These are phyloP conservation scores for Cicer yamashitae DNA, from an alignment of 306 rosid genomes.

Conservation along the genomic window DNA sequence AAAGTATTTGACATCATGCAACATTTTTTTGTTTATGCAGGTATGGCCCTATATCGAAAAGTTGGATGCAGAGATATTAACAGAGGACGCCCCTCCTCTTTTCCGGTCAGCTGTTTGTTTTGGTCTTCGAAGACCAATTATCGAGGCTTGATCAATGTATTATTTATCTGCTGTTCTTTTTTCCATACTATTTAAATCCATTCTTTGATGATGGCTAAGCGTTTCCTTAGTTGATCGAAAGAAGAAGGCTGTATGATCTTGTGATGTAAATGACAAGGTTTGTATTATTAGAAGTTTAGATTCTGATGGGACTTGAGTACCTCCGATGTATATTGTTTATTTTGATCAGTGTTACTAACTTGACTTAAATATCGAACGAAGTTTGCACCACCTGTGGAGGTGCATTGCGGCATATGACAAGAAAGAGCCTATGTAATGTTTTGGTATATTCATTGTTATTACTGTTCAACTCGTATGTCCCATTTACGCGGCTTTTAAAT, in stretches of 20 bases:
- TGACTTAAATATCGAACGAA: slow-evolving; percentile 8
- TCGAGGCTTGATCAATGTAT: slow-evolving; percentile 48
- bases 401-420: neutral
- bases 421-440: neutral
- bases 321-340: slow-evolving; percentile 35
- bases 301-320: slow-evolving; percentile 19
- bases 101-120: slow-evolving; percentile 67
- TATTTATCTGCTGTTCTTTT: neutral
- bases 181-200: neutral
- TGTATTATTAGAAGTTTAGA: slow-evolving; percentile 43
- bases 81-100: slow-evolving; percentile 71
- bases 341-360: slow-evolving; percentile 10
- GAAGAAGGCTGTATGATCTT: slow-evolving; percentile 40
- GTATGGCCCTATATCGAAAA: slow-evolving; percentile 88
- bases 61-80: slow-evolving; percentile 77
- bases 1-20: slow-evolving; percentile 12
- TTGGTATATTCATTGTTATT: neutral
- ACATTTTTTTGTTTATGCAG: slow-evolving; percentile 55
- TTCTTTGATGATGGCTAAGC: slow-evolving; percentile 43
- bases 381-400: slow-evolving; percentile 20
- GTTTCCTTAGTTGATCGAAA: slow-evolving; percentile 28
- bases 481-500: neutral
- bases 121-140: slow-evolving; percentile 69
- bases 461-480: neutral
- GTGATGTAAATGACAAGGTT: slow-evolving; percentile 44